phyloP scores from a whole-genome alignment of 1,139 yeast species.

The Lizanozyma gosingica region DNA sequence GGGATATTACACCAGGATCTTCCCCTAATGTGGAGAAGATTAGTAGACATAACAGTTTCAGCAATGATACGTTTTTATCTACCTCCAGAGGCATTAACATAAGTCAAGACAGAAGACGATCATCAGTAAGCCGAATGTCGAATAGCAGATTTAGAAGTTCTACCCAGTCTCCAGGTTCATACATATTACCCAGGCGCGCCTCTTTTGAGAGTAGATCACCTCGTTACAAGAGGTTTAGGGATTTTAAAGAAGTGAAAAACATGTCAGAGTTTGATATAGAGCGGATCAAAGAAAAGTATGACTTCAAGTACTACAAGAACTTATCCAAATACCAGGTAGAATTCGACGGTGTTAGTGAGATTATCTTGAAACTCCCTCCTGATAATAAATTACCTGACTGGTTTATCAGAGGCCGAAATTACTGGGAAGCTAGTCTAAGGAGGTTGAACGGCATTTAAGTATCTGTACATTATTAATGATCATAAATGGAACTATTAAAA shows the following conservation, averaged over 20 bases:
- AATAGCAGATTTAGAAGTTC: slow-evolving; percentile 4
- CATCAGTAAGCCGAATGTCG: slow-evolving; percentile 14
- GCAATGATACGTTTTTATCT: slow-evolving; percentile 14
- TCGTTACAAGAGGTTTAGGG: not conserved
- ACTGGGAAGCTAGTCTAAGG: slow-evolving; percentile 42
- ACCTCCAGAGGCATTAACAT: slow-evolving; percentile 11
- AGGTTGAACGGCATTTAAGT: slow-evolving; percentile 3
- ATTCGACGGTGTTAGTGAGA: slow-evolving; percentile 29
- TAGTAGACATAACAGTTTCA: slow-evolving; percentile 20
- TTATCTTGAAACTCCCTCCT: slow-evolving; percentile 48
- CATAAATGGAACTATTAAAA: no score
- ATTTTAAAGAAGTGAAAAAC: slow-evolving; percentile 3
- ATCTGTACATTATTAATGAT: no score
- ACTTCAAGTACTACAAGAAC: slow-evolving; percentile 31
- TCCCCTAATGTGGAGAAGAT: slow-evolving; percentile 19
- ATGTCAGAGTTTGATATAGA: slow-evolving; percentile 14
- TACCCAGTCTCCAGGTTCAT: not conserved
- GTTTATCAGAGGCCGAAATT: slow-evolving; percentile 54
- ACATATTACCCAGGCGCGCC: slow-evolving; percentile 10
- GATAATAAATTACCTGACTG: slow-evolving; percentile 60
- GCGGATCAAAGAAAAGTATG: slow-evolving; percentile 16
- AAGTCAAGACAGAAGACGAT: slow-evolving; percentile 22
- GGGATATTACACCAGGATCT: slow-evolving; percentile 22
- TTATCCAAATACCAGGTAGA: slow-evolving; percentile 19
- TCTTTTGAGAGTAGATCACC: slow-evolving; percentile 17